Conservation (phyloP, 164 flowering plant species). For the Umbilicus rupestris region DNA sequence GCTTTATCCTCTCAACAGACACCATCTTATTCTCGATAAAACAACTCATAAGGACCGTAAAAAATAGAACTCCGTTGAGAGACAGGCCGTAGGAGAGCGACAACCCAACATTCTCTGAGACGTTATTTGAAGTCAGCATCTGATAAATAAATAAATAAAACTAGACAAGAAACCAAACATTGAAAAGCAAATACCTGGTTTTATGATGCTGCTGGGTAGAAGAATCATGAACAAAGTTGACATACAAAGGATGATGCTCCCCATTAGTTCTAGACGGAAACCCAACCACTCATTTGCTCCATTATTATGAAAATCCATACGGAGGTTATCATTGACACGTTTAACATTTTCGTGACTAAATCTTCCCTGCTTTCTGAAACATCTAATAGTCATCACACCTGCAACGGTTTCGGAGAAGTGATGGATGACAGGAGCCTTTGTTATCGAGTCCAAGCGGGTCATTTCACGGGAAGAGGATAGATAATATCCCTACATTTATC, state of each 20-base stretch:
- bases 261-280: conserved; percentile 78
- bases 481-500: conserved; percentile 58
- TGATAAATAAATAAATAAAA: not conserved
- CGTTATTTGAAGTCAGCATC: not conserved
- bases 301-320: conserved; percentile 90
- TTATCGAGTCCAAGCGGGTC: conserved; percentile 87
- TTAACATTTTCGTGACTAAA: conserved; percentile 61
- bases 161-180: not conserved
- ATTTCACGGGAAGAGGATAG: conserved; percentile 80
- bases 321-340: conserved; percentile 56
- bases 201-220: conserved; percentile 63
- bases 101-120: conserved; percentile 68
- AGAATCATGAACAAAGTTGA: conserved; percentile 77
- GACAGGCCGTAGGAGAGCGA: conserved; percentile 88
- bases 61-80: conserved; percentile 57
- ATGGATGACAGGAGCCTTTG: conserved; percentile 91
- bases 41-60: conserved; percentile 61
- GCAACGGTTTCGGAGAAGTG: conserved; percentile 95
- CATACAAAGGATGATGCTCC: conserved; percentile 61
- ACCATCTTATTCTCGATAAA: conserved; percentile 82
- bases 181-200: conserved; percentile 43
- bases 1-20: conserved; percentile 87
- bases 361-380: conserved; percentile 53
- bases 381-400: conserved; percentile 80
- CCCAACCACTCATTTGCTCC: conserved; percentile 97